Evolutionary conservation across 2,329 filamentous ascomycete genomes (phyloP), one percentile per base, ranked within the genome.

Genomic region (Ilyonectria destructans): DNA sequence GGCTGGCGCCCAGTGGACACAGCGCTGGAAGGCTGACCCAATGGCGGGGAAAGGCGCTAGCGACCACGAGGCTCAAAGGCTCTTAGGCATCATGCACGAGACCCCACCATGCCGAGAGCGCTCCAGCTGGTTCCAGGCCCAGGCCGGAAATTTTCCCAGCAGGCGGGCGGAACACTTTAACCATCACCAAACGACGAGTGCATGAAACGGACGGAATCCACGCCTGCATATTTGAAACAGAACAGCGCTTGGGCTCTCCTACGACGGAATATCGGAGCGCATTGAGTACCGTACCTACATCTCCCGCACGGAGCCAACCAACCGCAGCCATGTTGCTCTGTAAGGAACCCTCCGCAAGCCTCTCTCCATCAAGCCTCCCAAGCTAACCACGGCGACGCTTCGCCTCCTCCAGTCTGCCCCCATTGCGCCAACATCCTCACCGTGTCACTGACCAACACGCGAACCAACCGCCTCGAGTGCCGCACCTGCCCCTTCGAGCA

Each of bases 401-500:
- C 58, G 43, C 23, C 35, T 31, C 62, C 15, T 57, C 37, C 74
- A 93, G 92, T 96, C 89, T 96, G 93, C 82, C 93, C 93, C 58
- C 89, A 90, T 80, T 96, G 93, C 86, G 91, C 91, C 82, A 96
- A 96, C 85, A 91, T 94, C 82, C 90, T 96, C 78, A 94, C 92
- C 77, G 91, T 96, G 76, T 90, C 90, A 67, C 80, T 85, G 57
- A 86, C 86, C 71, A 85, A 84, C 71, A 85, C 83, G 57, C 85
- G 87, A 66, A 84, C 83, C 76, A 98, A 98, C 85, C 92, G 95
- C 65, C 94, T 98, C 82, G 94, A 97, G 83, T 99, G 96, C 85
- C 93, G 94, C 66, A 97, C 95, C 65, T 99, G 96, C 76, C 96
- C 96, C 4, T 99, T 97, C 85, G 91, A 97, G 80, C 95, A 94